Evolutionary conservation across 1,284 basidiomycete species (phyloP), one percentile per base, ranked within the genome.

Genomic region (Kalmanozyma brasiliensis): DNA sequence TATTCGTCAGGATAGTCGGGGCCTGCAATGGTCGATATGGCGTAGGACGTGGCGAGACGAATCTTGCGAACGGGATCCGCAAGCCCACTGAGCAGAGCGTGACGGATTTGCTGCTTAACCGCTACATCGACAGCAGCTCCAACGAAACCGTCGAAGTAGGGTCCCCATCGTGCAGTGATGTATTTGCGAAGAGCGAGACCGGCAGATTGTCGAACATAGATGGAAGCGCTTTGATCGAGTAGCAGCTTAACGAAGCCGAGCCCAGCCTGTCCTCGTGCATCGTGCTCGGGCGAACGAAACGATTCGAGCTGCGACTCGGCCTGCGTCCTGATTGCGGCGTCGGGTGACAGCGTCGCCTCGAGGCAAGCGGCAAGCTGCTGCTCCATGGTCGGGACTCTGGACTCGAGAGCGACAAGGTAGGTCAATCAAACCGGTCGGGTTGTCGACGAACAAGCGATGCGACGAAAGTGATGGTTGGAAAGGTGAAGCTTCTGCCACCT

Each of bases 1-100:
- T 75, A 77, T 29, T 79, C 65, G 32, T 81, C 78, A 16, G 79
- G 79, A 48, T 77, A 81, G 60, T 81, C 79, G 36, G 75, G 71
- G 16, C 73, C 71, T 22, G 68, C 61, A 29, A 80, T 67, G 44
- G 73, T 67, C 13, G 73, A 65, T 9, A 79, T 73, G 36, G 76
- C 62, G 41, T 77, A 71, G 10, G 77, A 70, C 2, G 69, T 65
- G 10, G 76, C 72, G 2, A 73, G 64, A 22, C 79, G 72, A 10
- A 79, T 60, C 64, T 77, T 79, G 19, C 66, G 55, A 20, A 71
- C 46, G 8, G 63, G 62, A 35, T 72, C 75, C 4, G 62, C 52
- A 11, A 79, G 70, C 13, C 67, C 67, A 11, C 49, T 40, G 13
- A 81, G 69, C 45, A 81, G 55, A 26, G 57, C 36, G 11, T 41